Evolutionary conservation across 768 basidiomycete genomes (phyloP), one percentile per base, ranked within the genome.

Genomic region (Phaffia tasmanica): DNA sequence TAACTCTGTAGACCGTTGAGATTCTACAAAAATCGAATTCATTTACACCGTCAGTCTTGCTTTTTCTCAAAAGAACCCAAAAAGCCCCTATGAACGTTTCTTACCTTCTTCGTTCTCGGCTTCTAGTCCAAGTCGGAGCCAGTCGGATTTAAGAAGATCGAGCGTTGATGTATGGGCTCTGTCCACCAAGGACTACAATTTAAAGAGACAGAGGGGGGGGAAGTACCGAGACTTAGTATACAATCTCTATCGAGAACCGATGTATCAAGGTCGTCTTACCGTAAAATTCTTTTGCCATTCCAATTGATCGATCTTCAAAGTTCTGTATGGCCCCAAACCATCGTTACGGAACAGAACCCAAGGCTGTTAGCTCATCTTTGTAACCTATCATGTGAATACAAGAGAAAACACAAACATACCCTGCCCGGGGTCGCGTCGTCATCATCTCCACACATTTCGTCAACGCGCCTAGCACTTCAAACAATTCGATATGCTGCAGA

Each of bases 1-100:
- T 56, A 94, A 81, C 69, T 93, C 89, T 25, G 79, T 79, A 27
- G 79, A 79, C 30, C 86, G 81, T 8, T 80, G 81, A 57, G 84
- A 81, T 51, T 76, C 83, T 81, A 53, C 19, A 48, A 58, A 4
- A 30, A 25, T 30, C 49, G 18, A 19, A 29, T 7, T 8, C 58
- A 47, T 35, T 8, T 8, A 30, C 3, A n/a, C 3, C 32, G 30
- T 15, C 57, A 29, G 2, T 27, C 8, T 6, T 11, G 6, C 21
- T 27, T 21, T 18, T 8, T 35, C 47, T 29, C 30, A n/a, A 21
- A 46, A n/a, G 32, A 49, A n/a, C 32, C 32, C 11, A 46, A 42
- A 61, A 9, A 61, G 42, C 23, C 21, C 21, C 2, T 3, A 6
- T 9, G 56, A 21, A 30, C 32, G 59, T 16, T n/a, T 18, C 29